Conservation (phyloP, 2,329 filamentous ascomycete genomes). For the Diplocarpon mali region DNA sequence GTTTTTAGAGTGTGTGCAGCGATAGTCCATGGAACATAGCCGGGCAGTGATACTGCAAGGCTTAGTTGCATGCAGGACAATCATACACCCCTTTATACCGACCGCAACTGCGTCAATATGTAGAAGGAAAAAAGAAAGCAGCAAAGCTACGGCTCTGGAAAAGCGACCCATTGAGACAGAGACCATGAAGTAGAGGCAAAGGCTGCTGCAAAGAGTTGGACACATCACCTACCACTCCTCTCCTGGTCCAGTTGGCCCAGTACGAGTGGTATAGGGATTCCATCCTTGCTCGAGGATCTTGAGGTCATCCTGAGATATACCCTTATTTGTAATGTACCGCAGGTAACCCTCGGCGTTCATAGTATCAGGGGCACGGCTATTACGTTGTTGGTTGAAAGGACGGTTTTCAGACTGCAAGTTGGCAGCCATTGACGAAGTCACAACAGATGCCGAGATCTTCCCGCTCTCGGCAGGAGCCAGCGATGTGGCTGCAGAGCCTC, state of each 20-base stretch:
- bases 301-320: conserved; percentile 12
- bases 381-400: conserved; percentile 7
- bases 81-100: no score
- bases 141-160: no score
- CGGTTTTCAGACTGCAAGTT: conserved; percentile 17
- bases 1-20: no score
- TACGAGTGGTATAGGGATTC: conserved; percentile 13
- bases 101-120: no score
- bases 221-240: conserved; percentile 2
- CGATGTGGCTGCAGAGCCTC: conserved; percentile 26
- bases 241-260: conserved; percentile 8
- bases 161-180: neutral
- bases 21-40: no score
- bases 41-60: no score
- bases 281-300: conserved; percentile 10
- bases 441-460: conserved; percentile 5
- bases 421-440: neutral
- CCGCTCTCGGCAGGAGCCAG: conserved; percentile 19
- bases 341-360: conserved; percentile 19
- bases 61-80: no score
- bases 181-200: neutral
- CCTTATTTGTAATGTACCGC: conserved; percentile 18
- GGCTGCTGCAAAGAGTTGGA: neutral
- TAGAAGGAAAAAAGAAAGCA: no score
- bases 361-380: conserved; percentile 4